A percentile compares a stretch with the other conserved stretches of the same genome.
Conservation (phyloP, 2,329 filamentous ascomycete species). For the Ophiostoma montium region DNA sequence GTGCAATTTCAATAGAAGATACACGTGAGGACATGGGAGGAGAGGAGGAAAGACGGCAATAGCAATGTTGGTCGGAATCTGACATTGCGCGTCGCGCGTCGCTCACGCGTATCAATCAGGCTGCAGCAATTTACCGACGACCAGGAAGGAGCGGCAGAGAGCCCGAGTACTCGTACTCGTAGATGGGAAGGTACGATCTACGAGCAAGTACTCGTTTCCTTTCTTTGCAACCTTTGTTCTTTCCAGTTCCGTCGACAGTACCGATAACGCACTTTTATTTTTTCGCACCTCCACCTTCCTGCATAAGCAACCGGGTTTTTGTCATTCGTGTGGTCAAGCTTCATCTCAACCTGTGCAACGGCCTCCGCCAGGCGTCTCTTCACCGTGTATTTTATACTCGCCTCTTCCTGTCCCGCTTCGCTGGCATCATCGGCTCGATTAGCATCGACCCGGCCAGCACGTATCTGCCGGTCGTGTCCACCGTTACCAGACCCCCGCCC, state of each 20-base stretch:
- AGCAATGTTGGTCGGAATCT: background rate
- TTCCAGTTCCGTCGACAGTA: background rate
- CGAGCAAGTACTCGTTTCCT: too few species aligned
- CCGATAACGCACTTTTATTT: background rate
- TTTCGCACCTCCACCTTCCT: constrained; percentile 2
- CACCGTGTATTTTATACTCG: background rate
- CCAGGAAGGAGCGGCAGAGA: too few species aligned
- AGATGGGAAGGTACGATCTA: background rate
- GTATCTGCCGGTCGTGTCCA: background rate
- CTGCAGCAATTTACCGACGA: background rate
- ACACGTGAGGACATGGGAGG: too few species aligned
- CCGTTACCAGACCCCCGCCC: background rate
- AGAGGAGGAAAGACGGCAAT: background rate
- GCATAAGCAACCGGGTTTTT: background rate
- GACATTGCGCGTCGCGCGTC: background rate
- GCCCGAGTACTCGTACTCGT: too few species aligned
- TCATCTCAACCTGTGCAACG: background rate
- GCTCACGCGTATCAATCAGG: background rate
- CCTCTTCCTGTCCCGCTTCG: background rate
- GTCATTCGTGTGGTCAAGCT: background rate
- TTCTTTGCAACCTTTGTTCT: too few species aligned
- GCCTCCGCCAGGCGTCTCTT: background rate
- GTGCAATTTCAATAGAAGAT: too few species aligned
- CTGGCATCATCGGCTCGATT: background rate
- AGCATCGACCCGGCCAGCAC: background rate